These are phyloP conservation scores for Neurospora sp. DNA, from an alignment of 495 filamentous ascomycete genomes.

Conservation along the genomic window DNA sequence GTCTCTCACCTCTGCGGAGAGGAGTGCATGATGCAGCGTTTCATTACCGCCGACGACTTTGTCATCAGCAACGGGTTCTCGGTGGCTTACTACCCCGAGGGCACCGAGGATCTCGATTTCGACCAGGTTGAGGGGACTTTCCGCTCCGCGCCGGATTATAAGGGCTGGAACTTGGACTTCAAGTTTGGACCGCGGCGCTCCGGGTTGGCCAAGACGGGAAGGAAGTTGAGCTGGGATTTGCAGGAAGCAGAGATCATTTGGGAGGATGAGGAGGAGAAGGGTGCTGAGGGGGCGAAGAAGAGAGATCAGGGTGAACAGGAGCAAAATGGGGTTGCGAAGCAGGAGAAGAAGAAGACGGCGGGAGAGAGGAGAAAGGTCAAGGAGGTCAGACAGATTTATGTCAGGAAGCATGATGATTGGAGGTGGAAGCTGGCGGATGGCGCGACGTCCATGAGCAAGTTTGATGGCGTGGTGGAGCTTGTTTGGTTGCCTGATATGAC, in stretches of 20 bases:
- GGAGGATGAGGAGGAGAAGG: constrained; percentile 8
- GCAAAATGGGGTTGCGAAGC: not conserved
- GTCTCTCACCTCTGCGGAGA: constrained; percentile 53
- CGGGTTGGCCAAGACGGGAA: constrained; percentile 35
- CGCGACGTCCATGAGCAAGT: constrained; percentile 28
- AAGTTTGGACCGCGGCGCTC: constrained; percentile 39
- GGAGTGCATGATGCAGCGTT: constrained; percentile 55
- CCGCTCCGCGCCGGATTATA: constrained; percentile 42
- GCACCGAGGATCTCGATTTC: constrained; percentile 44
- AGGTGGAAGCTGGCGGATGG: constrained; percentile 37
- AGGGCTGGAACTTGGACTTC: constrained; percentile 44
- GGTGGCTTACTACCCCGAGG: constrained; percentile 51
- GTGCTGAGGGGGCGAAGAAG: not conserved
- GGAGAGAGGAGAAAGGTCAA: constrained; percentile 10
- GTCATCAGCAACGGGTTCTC: constrained; percentile 59
- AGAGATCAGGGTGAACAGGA: not conserved
- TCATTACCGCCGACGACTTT: constrained; percentile 53
- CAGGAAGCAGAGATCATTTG: constrained; percentile 25
- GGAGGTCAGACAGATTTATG: constrained; percentile 35
- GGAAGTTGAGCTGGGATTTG: constrained; percentile 46
- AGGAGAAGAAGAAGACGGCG: not conserved
- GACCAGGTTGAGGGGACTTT: constrained; percentile 58
- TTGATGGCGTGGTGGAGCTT: constrained; percentile 42
- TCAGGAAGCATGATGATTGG: constrained; percentile 36
- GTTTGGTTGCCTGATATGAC: constrained; percentile 32